These are phyloP conservation scores for Conticribra weissflogii DNA, from an alignment of 108 stramenopile genomes.

Conservation along the genomic window DNA sequence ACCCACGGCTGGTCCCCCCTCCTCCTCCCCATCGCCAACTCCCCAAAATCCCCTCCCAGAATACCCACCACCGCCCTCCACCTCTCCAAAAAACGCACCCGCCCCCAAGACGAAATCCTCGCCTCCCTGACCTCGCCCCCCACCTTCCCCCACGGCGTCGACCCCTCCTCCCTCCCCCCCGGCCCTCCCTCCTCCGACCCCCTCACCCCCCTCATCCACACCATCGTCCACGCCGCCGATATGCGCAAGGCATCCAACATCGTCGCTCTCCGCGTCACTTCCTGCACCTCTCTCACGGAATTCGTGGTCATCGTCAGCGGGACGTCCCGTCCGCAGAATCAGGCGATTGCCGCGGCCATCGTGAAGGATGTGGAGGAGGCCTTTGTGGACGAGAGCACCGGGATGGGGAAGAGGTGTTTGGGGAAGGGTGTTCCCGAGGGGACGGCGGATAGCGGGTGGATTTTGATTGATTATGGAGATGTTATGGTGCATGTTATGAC, in stretches of 20 bases:
- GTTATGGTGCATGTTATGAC: constrained; percentile 95
- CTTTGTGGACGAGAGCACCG: constrained; percentile 9
- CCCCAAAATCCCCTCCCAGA: too few relatives aligned
- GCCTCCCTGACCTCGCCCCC: constrained; percentile 27
- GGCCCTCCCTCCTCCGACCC: constrained; percentile 36
- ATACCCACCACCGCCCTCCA: too few relatives aligned
- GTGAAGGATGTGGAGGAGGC: constrained; percentile 73
- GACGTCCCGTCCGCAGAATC: constrained; percentile 91
- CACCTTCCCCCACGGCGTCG: constrained; percentile 32
- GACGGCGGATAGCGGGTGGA: constrained; percentile 91
- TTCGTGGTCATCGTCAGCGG: constrained; percentile 83
- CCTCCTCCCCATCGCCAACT: too few relatives aligned
- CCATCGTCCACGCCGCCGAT: constrained; percentile 80
- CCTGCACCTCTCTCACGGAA: constrained; percentile 72
- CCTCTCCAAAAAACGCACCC: too few relatives aligned
- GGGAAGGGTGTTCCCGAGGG: constrained; percentile 86
- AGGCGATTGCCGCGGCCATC: constrained; percentile 90
- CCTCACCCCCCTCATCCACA: constrained; percentile 31
- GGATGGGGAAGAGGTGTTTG: constrained; percentile 38
- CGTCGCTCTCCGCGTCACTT: constrained; percentile 76
- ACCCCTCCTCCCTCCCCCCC: constrained; percentile 39
- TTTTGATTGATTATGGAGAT: constrained; percentile 89
- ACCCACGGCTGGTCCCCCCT: too few relatives aligned
- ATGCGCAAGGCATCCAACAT: constrained; percentile 89
- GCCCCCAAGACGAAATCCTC: constrained; percentile 46